Conservation (phyloP, 192 early-diverging fungal genomes). For the Linnemannia exigua region DNA sequence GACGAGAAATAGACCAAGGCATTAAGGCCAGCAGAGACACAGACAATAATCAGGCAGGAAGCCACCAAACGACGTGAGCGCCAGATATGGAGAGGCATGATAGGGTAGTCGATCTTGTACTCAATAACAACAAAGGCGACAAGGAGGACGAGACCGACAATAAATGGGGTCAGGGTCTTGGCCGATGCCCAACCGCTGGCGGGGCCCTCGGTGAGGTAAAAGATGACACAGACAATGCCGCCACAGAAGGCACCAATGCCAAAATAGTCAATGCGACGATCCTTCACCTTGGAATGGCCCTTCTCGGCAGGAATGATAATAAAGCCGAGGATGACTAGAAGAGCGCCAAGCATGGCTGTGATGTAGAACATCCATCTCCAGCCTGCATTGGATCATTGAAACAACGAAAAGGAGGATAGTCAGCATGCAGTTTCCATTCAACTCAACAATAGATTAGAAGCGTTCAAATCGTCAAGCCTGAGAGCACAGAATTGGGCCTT, state of each 20-base stretch:
- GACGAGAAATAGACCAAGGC: slow-evolving; percentile 23
- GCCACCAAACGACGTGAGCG: slow-evolving; percentile 29
- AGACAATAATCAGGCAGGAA: slow-evolving; percentile 16
- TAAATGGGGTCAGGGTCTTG: slow-evolving; percentile 24
- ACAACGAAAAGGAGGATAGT: neutral
- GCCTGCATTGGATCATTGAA: too few species aligned
- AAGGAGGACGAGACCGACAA: slow-evolving; percentile 24
- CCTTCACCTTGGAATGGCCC: slow-evolving; percentile 4
- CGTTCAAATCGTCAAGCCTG: neutral
- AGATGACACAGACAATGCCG: slow-evolving; percentile 48
- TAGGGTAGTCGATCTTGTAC: slow-evolving; percentile 31
- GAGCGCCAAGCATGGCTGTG: slow-evolving; percentile 37
- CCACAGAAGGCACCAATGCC: slow-evolving; percentile 34
- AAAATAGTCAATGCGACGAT: slow-evolving; percentile 45
- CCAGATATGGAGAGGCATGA: slow-evolving; percentile 54
- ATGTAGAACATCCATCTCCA: slow-evolving; percentile 60
- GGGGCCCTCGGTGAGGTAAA: slow-evolving; percentile 45
- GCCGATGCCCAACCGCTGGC: slow-evolving; percentile 29
- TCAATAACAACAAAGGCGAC: slow-evolving; percentile 29
- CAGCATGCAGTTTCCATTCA: neutral
- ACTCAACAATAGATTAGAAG: neutral
- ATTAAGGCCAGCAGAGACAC: slow-evolving; percentile 24
- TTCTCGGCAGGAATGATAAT: slow-evolving; percentile 38
- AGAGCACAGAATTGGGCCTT: too few species aligned
- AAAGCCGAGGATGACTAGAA: slow-evolving; percentile 27